Evolutionary conservation across 345 rosid genomes (phyloP), one percentile per base, ranked within the genome.

Genomic region (Melaleuca quinquenervia): DNA sequence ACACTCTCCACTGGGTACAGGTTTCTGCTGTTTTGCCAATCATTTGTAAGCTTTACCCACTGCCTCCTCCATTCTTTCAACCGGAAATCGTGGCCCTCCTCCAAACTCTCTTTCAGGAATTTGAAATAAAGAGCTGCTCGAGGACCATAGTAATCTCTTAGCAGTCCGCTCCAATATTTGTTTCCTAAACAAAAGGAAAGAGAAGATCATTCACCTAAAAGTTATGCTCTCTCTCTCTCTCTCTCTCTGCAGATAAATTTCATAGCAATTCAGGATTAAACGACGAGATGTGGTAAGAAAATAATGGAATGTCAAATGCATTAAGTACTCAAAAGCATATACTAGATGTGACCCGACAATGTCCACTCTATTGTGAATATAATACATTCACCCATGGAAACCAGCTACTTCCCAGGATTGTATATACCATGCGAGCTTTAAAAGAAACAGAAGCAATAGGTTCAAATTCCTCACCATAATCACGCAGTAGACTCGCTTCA

Each of bases 141-240:
- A 22, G 95, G 95, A 11, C 94, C 92, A 48, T 94, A 93, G 88
- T 94, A 93, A 88, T 93, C 95, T 86, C 82, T 85, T 29, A 94
- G 82, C 60, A 94, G 93, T 10, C 97, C 95, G 50, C 95, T 93
- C 95, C 95, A 93, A 87, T 94, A 94, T 84, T 94, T 94, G 92
- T 94, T 94, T 64, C 93, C 95, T 93, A 26, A 82, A 54, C n/a
- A 80, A 86, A 70, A 49, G 51, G 32, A 3, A 54, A 52, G 84
- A 82, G 75, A 50, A 50, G 80, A 41, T 49, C 54, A 50, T 50
- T 29, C 75, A 26, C 32, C 36, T 12, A 3, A 44, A 45, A 45
- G 20, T 36, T 70, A 70, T 70, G 44, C 78, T 36, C 24, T 70
- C 24, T 0, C 48, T 70, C 41, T 62, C 70, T 55, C 56, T 55